These are phyloP conservation scores for Raffaelea ambrosiae DNA, from an alignment of 2,329 filamentous ascomycete genomes.

Conservation along the genomic window DNA sequence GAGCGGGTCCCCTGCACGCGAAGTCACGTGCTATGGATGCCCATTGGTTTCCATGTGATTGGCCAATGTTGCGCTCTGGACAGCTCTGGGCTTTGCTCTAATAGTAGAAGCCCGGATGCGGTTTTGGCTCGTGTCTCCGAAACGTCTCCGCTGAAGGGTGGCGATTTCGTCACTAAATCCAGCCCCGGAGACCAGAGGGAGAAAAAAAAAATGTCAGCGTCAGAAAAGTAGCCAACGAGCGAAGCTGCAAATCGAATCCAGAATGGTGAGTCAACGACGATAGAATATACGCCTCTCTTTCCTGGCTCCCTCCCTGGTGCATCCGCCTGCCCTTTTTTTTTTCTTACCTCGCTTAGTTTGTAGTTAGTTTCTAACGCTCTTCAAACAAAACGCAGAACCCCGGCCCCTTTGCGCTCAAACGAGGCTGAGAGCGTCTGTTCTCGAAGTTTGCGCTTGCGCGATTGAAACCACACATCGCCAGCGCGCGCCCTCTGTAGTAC, in stretches of 20 bases:
- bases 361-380: neutral
- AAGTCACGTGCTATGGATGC: conserved; percentile 4
- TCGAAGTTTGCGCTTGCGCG: no score
- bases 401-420: no score
- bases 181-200: neutral
- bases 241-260: neutral
- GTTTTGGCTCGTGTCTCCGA: conserved; percentile 9
- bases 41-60: conserved; percentile 3
- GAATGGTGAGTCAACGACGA: neutral
- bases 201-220: neutral
- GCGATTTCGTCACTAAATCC: conserved; percentile 5
- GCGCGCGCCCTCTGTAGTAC: neutral
- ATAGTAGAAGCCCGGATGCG: neutral
- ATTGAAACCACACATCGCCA: no score
- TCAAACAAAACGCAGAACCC: no score
- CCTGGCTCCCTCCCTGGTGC: neutral
- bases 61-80: no score
- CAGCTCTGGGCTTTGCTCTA: neutral
- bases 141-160: neutral
- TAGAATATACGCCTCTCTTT: neutral
- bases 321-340: neutral
- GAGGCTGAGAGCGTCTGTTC: no score
- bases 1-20: conserved; percentile 1
- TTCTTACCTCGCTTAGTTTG: neutral
- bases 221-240: neutral